Evolutionary conservation across 2,329 filamentous ascomycete species (phyloP).

Genomic region (Colletotrichum sansevieriae): DNA sequence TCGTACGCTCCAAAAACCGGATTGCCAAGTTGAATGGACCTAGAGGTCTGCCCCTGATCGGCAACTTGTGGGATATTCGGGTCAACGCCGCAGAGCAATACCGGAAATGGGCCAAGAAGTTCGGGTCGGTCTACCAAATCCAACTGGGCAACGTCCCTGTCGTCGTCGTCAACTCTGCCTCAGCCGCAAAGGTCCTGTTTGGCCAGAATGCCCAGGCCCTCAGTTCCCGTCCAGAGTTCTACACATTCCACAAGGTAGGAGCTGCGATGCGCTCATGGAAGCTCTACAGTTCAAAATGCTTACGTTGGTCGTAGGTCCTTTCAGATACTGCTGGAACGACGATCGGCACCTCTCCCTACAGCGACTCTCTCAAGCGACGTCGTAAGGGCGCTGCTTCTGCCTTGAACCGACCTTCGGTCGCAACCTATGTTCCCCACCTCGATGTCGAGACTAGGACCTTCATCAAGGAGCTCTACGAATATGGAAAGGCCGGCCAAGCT

Average conservation of each 20-base stretch:
- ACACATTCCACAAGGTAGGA: constrained; percentile 69
- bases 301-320: constrained; percentile 59
- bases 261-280: rapidly evolving
- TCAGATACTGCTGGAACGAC: constrained; percentile 76
- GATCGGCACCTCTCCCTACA: constrained; percentile 76
- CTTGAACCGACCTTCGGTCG: constrained; percentile 73
- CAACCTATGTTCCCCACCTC: constrained; percentile 72
- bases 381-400: constrained; percentile 75
- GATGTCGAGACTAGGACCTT: constrained; percentile 75
- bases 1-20: constrained; percentile 59
- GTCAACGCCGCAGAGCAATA: constrained; percentile 69
- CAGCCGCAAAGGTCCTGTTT: constrained; percentile 64
- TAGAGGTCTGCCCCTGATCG: constrained; percentile 64
- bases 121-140: constrained; percentile 67
- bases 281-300: too few relatives aligned
- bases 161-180: constrained; percentile 68
- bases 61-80: constrained; percentile 67
- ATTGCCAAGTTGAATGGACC: constrained; percentile 63
- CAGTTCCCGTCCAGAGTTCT: constrained; percentile 68
- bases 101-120: constrained; percentile 63
- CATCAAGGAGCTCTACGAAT: constrained; percentile 69
- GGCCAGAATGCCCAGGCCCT: constrained; percentile 66
- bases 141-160: constrained; percentile 69
- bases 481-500: constrained; percentile 66
- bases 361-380: constrained; percentile 72